phyloP scores from a whole-genome alignment of 768 basidiomycete genomes.

The Lentinula sp. region DNA sequence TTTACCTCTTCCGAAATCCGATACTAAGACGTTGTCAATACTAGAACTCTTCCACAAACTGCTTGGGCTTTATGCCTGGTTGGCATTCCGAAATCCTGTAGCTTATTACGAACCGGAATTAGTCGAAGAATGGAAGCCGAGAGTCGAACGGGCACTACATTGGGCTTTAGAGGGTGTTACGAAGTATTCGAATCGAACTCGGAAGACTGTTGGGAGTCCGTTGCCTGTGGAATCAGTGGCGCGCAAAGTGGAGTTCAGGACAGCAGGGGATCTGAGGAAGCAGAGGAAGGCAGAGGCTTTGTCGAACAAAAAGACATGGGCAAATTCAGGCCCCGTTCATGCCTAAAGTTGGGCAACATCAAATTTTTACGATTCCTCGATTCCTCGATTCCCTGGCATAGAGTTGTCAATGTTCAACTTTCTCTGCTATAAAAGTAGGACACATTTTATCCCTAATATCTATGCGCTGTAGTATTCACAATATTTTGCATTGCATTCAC shows the following conservation, averaged over 20 bases:
- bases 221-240: neutral
- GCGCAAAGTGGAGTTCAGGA: neutral
- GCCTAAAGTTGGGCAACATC: neutral
- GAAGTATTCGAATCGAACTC: neutral
- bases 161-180: slow-evolving; percentile 47
- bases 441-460: no score
- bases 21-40: slow-evolving; percentile 13
- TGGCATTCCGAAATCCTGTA: slow-evolving; percentile 62
- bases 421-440: neutral
- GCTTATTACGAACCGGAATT: slow-evolving; percentile 53
- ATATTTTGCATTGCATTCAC: no score
- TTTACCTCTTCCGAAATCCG: neutral
- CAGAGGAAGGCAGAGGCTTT: neutral
- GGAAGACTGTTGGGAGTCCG: neutral
- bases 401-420: no score
- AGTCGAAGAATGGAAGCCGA: slow-evolving; percentile 48
- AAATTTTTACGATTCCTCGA: neutral
- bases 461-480: no score
- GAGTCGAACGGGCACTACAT: slow-evolving; percentile 65
- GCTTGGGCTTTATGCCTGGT: slow-evolving; percentile 80
- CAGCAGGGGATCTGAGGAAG: neutral
- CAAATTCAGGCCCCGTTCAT: neutral
- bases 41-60: slow-evolving; percentile 78
- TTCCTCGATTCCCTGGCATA: no score
- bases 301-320: neutral